Evolutionary conservation across 2,329 filamentous ascomycete genomes (phyloP).

Genomic region (Colletotrichum salicis): DNA sequence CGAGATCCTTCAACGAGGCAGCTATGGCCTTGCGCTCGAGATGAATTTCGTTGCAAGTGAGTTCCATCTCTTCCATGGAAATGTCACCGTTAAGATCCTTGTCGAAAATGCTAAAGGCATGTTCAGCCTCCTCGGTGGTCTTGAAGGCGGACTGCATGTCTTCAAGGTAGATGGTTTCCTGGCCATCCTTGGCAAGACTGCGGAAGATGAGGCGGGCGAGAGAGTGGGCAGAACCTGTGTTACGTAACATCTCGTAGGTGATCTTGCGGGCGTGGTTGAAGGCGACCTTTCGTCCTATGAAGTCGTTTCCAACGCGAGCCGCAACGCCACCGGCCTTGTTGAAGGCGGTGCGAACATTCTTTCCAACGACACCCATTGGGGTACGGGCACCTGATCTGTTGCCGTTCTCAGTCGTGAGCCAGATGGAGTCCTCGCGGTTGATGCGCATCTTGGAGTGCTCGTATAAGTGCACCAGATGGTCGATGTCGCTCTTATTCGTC

Average conservation of each 20-base stretch:
- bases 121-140: constrained; percentile 85
- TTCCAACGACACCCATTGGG: constrained; percentile 77
- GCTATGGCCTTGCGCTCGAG: constrained; percentile 95
- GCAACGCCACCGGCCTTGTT: constrained; percentile 87
- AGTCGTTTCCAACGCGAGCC: constrained; percentile 87
- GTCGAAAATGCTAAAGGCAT: constrained; percentile 92
- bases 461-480: constrained; percentile 63
- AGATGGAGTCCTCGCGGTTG: constrained; percentile 62
- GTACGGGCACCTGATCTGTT: constrained; percentile 73
- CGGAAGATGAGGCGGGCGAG: constrained; percentile 89
- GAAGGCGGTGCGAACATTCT: constrained; percentile 79
- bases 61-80: constrained; percentile 92
- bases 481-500: constrained; percentile 90
- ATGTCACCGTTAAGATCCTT: constrained; percentile 97
- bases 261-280: constrained; percentile 87
- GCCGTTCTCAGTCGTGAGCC: constrained; percentile 50
- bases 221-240: constrained; percentile 79
- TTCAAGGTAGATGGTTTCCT: constrained; percentile 80
- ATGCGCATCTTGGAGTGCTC: constrained; percentile 82
- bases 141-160: constrained; percentile 84
- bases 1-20: constrained; percentile 91
- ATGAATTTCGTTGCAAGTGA: constrained; percentile 93
- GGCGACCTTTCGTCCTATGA: constrained; percentile 79
- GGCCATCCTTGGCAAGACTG: constrained; percentile 80
- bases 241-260: constrained; percentile 79